Evolutionary conservation across 139 green algal genomes (phyloP).

Genomic region (Dunaliella primolecta): DNA sequence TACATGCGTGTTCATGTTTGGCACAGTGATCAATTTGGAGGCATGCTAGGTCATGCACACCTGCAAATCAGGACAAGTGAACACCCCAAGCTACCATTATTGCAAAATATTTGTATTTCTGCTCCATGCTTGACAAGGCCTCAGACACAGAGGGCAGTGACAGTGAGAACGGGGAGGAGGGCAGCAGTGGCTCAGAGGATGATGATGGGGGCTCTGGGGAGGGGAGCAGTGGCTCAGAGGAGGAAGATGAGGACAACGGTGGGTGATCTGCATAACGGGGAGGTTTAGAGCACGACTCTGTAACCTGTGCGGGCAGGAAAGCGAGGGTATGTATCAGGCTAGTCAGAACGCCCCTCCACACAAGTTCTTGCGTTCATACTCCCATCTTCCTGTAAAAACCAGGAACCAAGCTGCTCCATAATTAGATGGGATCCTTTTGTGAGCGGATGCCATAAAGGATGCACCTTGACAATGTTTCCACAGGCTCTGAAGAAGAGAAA

Average conservation of each 20-base stretch:
- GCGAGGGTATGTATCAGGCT: background rate
- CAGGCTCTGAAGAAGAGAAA: background rate
- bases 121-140: too few species aligned
- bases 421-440: too few species aligned
- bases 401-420: too few species aligned
- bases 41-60: background rate
- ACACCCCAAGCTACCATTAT: too few species aligned
- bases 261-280: slow-evolving; percentile 11
- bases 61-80: too few species aligned
- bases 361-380: background rate
- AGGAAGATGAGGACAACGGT: slow-evolving; percentile 45
- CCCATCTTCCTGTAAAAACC: background rate
- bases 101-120: slow-evolving; percentile 6
- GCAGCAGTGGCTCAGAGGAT: slow-evolving; percentile 19
- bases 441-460: too few species aligned
- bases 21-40: background rate
- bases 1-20: background rate
- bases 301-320: background rate
- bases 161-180: background rate
- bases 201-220: slow-evolving; percentile 20
- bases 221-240: slow-evolving; percentile 24
- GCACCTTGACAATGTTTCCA: slow-evolving; percentile 3
- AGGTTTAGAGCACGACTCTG: background rate
- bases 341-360: background rate
- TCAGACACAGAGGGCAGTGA: too few species aligned